Conservation (phyloP, 2,329 filamentous ascomycete species). For the Colletotrichum camelliae region DNA sequence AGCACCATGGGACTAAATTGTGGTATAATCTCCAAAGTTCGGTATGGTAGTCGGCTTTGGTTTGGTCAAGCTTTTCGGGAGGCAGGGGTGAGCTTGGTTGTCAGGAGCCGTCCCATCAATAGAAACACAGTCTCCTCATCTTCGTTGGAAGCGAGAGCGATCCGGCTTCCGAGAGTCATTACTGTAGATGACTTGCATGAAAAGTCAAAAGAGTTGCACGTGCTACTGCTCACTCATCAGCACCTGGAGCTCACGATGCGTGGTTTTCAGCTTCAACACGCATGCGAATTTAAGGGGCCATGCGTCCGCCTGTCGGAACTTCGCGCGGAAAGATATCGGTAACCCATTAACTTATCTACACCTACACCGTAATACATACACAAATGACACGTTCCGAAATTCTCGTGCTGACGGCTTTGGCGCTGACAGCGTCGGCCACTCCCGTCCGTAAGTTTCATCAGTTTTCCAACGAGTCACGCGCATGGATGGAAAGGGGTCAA, state of each 20-base stretch:
- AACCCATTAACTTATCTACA: accelerated
- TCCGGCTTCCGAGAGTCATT: neutral
- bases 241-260: neutral
- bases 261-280: neutral
- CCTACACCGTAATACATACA: neutral
- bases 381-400: neutral
- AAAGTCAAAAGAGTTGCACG: neutral
- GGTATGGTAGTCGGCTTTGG: accelerated
- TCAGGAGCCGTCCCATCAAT: neutral
- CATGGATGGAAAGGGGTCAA: neutral
- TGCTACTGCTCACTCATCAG: neutral
- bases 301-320: neutral
- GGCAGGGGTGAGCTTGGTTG: neutral
- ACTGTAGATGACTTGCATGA: neutral
- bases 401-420: neutral
- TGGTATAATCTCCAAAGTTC: neutral
- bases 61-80: neutral
- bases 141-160: neutral
- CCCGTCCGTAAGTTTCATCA: neutral
- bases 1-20: neutral
- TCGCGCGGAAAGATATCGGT: neutral
- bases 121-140: neutral
- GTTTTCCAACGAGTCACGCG: neutral
- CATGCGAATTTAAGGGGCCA: neutral
- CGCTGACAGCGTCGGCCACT: neutral